These are phyloP conservation scores for Artemisia annua DNA, from an alignment of 129 eudicot species.

Conservation along the genomic window DNA sequence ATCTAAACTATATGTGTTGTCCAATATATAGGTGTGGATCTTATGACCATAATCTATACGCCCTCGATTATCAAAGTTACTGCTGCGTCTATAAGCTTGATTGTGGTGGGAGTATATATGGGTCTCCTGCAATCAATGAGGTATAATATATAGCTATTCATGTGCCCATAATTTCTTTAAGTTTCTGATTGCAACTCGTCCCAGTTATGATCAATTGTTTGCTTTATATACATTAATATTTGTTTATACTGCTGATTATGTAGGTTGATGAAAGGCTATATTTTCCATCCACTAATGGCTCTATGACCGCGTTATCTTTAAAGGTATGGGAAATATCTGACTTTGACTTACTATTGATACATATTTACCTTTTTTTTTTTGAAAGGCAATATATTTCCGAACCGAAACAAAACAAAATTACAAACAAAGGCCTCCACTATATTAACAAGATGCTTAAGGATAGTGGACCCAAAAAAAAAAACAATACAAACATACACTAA, in stretches of 20 bases:
- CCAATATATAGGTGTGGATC: conserved; percentile 81
- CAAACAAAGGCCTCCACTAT: no score
- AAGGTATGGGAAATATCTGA: conserved; percentile 34
- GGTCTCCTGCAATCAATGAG: conserved; percentile 83
- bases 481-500: no score
- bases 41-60: conserved; percentile 79
- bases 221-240: conserved; percentile 4
- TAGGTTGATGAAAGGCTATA: conserved; percentile 64
- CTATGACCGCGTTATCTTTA: conserved; percentile 58
- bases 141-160: conserved; percentile 28
- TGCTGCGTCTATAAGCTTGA: conserved; percentile 61
- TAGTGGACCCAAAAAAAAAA: no score
- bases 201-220: neutral
- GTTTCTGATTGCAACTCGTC: conserved; percentile 5
- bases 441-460: no score
- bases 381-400: no score
- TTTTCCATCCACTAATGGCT: conserved; percentile 86
- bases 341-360: neutral
- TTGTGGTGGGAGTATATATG: conserved; percentile 84
- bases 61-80: conserved; percentile 63
- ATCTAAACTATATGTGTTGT: neutral
- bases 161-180: neutral
- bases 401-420: no score
- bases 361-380: conserved; percentile 16
- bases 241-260: conserved; percentile 7